Percentiles rank a stretch among this genome's conserved stretches.
Conservation (phyloP, 202 grass and related monocot genomes). For the Zizania palustris region DNA sequence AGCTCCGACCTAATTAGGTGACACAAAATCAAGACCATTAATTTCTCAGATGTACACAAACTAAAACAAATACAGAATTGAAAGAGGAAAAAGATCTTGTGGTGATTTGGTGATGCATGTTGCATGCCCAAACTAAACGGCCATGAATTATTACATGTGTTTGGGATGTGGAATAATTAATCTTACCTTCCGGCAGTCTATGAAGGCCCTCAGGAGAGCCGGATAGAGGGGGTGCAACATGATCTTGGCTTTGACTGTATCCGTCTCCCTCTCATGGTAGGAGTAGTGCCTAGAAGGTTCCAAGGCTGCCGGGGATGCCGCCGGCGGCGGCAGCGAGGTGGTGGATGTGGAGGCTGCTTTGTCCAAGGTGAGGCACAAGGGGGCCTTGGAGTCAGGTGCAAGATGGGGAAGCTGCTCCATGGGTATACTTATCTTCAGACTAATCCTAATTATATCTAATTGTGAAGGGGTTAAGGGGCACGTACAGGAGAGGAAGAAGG, state of each 20-base stretch:
- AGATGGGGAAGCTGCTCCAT: slow-evolving; percentile 53
- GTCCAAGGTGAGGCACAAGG: slow-evolving; percentile 45
- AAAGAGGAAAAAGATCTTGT: too few species aligned
- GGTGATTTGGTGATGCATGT: too few species aligned
- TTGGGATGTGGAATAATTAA: not conserved
- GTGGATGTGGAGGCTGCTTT: slow-evolving; percentile 25
- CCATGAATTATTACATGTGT: slow-evolving; percentile 28
- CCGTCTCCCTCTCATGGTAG: slow-evolving; percentile 34
- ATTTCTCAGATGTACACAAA: too few species aligned
- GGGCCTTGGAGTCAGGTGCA: slow-evolving; percentile 37
- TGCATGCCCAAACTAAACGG: too few species aligned
- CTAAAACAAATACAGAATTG: too few species aligned
- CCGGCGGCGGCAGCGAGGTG: not conserved
- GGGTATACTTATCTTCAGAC: slow-evolving; percentile 36
- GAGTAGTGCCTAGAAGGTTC: slow-evolving; percentile 39
- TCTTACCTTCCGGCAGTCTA: slow-evolving; percentile 77
- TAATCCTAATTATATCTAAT: slow-evolving; percentile 35
- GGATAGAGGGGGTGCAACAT: slow-evolving; percentile 70
- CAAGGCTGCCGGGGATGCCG: not conserved
- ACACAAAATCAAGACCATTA: slow-evolving; percentile 30
- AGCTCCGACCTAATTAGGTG: slow-evolving; percentile 59
- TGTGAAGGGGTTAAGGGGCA: slow-evolving; percentile 26
- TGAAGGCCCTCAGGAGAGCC: slow-evolving; percentile 65
- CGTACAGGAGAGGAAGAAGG: slow-evolving; percentile 15
- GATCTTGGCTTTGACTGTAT: slow-evolving; percentile 67